These are phyloP conservation scores for Hymenoscyphus fraxineus DNA, from an alignment of 2,329 filamentous ascomycete genomes.

Conservation along the genomic window DNA sequence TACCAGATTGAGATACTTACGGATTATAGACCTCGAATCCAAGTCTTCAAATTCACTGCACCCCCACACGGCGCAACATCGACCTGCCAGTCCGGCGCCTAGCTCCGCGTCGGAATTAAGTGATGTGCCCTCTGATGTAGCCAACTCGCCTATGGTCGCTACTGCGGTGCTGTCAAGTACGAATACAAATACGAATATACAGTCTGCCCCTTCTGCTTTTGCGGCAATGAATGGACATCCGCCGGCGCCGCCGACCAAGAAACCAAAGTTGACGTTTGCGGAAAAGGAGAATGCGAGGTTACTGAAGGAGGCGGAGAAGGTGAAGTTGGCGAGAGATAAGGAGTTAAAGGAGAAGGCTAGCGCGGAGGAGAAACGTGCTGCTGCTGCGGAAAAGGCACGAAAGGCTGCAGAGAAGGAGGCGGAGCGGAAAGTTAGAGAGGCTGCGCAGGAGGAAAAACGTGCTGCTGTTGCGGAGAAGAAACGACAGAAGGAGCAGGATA, in stretches of 20 bases:
- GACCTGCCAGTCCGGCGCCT: constrained; percentile 20
- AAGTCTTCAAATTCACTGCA: background rate
- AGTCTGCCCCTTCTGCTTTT: constrained; percentile 21
- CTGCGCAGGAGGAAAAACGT: constrained; percentile 19
- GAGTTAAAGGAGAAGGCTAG: constrained; percentile 19
- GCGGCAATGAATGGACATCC: constrained; percentile 21
- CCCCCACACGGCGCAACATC: constrained; percentile 2
- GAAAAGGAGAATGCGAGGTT: constrained; percentile 27
- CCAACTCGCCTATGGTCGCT: constrained; percentile 4
- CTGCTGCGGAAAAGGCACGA: constrained; percentile 23
- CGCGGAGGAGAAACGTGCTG: constrained; percentile 22
- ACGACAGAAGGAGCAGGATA: constrained; percentile 36
- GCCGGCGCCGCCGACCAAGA: constrained; percentile 26
- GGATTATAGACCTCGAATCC: background rate
- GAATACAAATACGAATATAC: background rate
- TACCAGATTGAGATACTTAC: background rate
- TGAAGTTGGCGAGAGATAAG: background rate
- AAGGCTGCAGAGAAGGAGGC: constrained; percentile 40
- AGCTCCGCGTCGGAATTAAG: constrained; percentile 24
- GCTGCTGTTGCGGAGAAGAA: constrained; percentile 32
- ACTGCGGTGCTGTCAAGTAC: background rate
- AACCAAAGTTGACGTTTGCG: constrained; percentile 26
- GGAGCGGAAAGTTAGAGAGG: constrained; percentile 33
- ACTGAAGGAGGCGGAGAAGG: background rate
- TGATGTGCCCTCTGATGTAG: constrained; percentile 21